Evolutionary conservation across 805 yeast genomes (phyloP), one percentile per base, ranked within the genome.

Genomic region (Myxozyma udenii): DNA sequence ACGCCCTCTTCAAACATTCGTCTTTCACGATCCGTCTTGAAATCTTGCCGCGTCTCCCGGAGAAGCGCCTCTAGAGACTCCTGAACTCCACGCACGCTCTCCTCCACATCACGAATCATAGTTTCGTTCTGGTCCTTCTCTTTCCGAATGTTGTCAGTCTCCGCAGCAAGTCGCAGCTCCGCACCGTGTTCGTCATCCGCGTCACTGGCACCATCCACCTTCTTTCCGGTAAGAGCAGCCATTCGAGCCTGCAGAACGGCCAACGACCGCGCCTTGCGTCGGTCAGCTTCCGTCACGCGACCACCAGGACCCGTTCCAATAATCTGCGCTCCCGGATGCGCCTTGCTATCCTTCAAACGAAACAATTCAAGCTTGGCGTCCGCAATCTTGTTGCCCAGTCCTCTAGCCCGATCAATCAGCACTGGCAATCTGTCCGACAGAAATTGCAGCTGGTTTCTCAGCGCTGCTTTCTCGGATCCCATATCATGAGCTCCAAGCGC

Each of bases 201-300:
- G n/a, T 6, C 21, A 12, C 62, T 67, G 22, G 74, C 75, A 3
- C 33, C 54, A 5, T 75, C 69, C 2, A 75, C 71, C 5, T 78
- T 73, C 62, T 82, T 84, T 4, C 96, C 96, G 0, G 97, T 90
- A 62, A 91, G 77, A 2, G 91, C 87, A 25, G 96, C 95, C 95
- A 91, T 89, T 61, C 95, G 78, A 45, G 90, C 86, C 57, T 83
- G 81, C 61, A 93, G 74, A 50, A 82, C 71, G 37, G 91, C 95
- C 64, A 85, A 84, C 38, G 87, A 83, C 61, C 78, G 83, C 36
- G 91, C 93, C 62, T 85, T 85, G 57, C 85, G 78, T 53, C 85
- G 78, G 65, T 90, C 97, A 12, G 80, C 70, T 23, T 87, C 96
- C 2, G 97, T 90, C 6, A 88, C 78, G 53, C 81, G 80, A 26